Base-by-base conservation (phyloP, 1,284 basidiomycete genomes). In the Sphagnurus paluster region DNA sequence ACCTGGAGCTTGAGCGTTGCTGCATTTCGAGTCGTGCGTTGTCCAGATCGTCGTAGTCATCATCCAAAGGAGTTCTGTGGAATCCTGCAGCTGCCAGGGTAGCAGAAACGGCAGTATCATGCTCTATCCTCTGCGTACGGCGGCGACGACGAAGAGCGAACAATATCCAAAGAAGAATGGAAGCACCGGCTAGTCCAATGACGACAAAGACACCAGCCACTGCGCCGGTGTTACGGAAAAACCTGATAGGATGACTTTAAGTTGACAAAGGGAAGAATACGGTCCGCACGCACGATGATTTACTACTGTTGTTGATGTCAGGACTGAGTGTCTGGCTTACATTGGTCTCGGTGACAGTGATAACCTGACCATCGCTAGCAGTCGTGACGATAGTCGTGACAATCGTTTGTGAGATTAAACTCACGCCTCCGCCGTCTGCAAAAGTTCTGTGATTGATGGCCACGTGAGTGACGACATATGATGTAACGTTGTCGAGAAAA, bases 151-250 rank as follows among this genome's bases (percentile, higher is more conserved):
- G 79, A 49, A 87, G 63, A 44, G 79, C 84, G 62, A 89, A 88
- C 56, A 87, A 64, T 44, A 87, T 67, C 72, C 82, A 88, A 26
- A 89, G 69, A 28, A 82, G 60, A 47, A 90, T 84, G 8, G 85
- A 79, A 1, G 83, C 80, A 4, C 73, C 76, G 9, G 86, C 81
- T 19, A 90, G 73, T 28, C 86, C 88, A 9, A 88, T 84, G 24
- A 90, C 77, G 29, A 87, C 74, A 57, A 90, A 90, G 17, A 89
- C 85, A 36, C 81, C 88, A 5, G 80, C 80, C 3, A 90, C 87
- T 10, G 87, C 87, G 17, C 85, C 86, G 28, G 81, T 84, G 58
- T 88, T 82, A 21, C 65, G 58, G 65, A 90, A 89, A 64, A 90
- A 90, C 46, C 85, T 88, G 56, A 8, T 9, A 6, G 26, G 11